A percentile compares a stretch with the other conserved stretches of the same genome.
Conservation (phyloP, 2,329 filamentous ascomycete genomes). For the Xylariaceae sp. region DNA sequence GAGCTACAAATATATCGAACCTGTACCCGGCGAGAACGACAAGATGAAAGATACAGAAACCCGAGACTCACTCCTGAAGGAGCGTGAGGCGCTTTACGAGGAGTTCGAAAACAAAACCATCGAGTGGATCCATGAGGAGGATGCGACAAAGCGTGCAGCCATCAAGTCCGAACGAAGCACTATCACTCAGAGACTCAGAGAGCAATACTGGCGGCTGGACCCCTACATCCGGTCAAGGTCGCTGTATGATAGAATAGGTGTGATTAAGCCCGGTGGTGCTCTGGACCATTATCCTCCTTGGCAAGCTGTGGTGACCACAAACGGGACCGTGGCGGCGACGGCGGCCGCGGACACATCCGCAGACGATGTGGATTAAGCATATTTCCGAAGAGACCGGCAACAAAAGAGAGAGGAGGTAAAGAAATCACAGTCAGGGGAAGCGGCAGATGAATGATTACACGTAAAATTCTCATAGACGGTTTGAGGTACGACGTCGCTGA, state of each 20-base stretch:
- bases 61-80: slow-evolving; percentile 58
- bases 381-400: neutral
- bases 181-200: slow-evolving; percentile 59
- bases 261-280: slow-evolving; percentile 63
- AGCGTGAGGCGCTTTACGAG: slow-evolving; percentile 61
- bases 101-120: slow-evolving; percentile 71
- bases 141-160: slow-evolving; percentile 43
- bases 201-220: slow-evolving; percentile 86
- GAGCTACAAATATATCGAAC: slow-evolving; percentile 78
- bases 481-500: neutral
- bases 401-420: neutral
- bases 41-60: slow-evolving; percentile 63
- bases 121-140: slow-evolving; percentile 63
- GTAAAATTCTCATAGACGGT: slow-evolving; percentile 7
- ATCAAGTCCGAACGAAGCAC: slow-evolving; percentile 55
- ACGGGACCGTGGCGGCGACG: slow-evolving; percentile 25
- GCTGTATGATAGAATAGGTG: slow-evolving; percentile 77
- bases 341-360: slow-evolving; percentile 35
- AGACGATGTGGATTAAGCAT: slow-evolving; percentile 44
- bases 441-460: neutral
- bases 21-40: slow-evolving; percentile 69
- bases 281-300: slow-evolving; percentile 62
- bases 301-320: slow-evolving; percentile 19
- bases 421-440: neutral
- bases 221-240: slow-evolving; percentile 78